phyloP scores from a whole-genome alignment of 371 early-diverging fungal genomes.

The Mortierella polycephala region DNA sequence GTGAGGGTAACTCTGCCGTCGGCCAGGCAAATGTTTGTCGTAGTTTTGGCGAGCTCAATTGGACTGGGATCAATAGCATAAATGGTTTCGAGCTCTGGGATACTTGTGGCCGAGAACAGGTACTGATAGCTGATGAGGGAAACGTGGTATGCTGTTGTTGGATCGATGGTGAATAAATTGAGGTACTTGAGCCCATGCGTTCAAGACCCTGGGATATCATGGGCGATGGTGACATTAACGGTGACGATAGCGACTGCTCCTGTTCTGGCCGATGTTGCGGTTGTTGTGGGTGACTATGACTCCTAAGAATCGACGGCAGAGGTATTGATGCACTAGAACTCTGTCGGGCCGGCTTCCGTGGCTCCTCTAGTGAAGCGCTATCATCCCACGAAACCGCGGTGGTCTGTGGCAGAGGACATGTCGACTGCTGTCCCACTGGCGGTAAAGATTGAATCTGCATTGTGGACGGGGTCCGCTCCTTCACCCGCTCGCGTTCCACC shows the following conservation, averaged over 20 bases:
- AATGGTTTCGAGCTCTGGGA: constrained; percentile 20
- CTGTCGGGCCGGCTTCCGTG: not conserved
- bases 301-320: constrained; percentile 12
- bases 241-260: not conserved
- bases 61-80: constrained; percentile 34
- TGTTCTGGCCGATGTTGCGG: not conserved
- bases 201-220: not conserved
- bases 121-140: not conserved
- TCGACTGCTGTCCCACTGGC: not conserved
- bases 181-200: constrained; percentile 14
- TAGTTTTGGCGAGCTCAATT: constrained; percentile 35
- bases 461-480: constrained; percentile 12
- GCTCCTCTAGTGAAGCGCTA: not conserved
- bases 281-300: not conserved
- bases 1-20: constrained; percentile 15
- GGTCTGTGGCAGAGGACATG: not conserved
- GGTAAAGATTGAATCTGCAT: constrained; percentile 8
- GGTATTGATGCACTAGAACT: not conserved
- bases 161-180: not conserved
- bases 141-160: not conserved
- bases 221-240: constrained; percentile 7
- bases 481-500: constrained; percentile 6
- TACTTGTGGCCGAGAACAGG: not conserved
- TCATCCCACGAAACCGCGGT: constrained; percentile 12
- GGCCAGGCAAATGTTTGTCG: constrained; percentile 47